Base-by-base conservation (phyloP, 306 rosid species). In the Inga oerstediana region DNA sequence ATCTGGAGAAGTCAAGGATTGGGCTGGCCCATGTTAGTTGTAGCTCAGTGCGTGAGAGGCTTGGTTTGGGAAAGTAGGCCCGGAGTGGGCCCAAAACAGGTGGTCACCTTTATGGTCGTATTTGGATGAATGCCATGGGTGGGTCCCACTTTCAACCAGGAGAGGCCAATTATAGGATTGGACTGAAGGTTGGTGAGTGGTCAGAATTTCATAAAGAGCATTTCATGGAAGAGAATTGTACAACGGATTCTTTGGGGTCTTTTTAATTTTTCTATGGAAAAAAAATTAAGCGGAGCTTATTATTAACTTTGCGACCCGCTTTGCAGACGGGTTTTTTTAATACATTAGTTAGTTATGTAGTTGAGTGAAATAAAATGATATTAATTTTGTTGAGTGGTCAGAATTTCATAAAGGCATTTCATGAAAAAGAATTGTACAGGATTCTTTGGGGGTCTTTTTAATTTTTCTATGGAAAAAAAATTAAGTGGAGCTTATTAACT, bases 21-120 rank as follows among this genome's bases (percentile, higher is more conserved):
- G 98, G 98, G 0, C 54, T 90, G 85, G 93, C 91, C 49, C 88
- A 87, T 34, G 86, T 79, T 5, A 89, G 80, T 35, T 94, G 98
- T 78, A 91, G 93, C 84, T 74, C 81, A 79, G 92, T 86, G 76
- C 86, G 92, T 9, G 89, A 85, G 52, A 91, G 76, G 61, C 78
- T 88, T n/a, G 86, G 90, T 4, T 48, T 88, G 43, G 71, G 16
- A 51, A 75, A 62, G 13, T 81, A 79, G 86, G 30, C 76, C 83
- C 74, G 74, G 71, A 0, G 24, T 59, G 72, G 69, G 79, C 59
- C 61, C 74, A 66, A 64, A 72, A 13, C n/a, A 24, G 6, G 35
- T 15, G 13, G 75, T 72, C 56, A n/a, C 56, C 22, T 3, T 54
- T 44, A 20, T 8, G 13, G 14, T 7, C 12, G 51, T 10, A 2